Conservation (phyloP, 1,284 basidiomycete species). For the Xerocomus minutiporus region DNA sequence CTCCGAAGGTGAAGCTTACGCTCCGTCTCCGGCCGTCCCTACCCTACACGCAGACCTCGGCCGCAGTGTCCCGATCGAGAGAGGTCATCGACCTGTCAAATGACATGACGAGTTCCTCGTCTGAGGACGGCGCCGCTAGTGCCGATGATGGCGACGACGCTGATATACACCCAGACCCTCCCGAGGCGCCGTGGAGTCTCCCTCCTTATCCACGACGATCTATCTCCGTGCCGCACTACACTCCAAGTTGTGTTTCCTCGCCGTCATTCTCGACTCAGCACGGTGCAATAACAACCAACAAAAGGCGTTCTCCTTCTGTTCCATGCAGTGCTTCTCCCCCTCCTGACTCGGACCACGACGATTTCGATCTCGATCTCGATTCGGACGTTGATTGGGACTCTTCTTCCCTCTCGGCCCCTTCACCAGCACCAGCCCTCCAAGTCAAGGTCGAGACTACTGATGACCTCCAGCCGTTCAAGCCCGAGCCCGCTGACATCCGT, state of each 20-base stretch:
- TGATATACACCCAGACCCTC: slow-evolving; percentile 23
- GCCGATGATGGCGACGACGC: slow-evolving; percentile 30
- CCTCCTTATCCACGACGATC: slow-evolving; percentile 43
- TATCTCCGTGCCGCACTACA: slow-evolving; percentile 52
- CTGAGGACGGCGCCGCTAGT: slow-evolving; percentile 20
- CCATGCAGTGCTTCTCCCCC: slow-evolving; percentile 56
- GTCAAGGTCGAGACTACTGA: slow-evolving; percentile 28
- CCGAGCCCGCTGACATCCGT: slow-evolving; percentile 56
- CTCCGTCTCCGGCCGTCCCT: slow-evolving; percentile 48
- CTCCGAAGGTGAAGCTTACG: slow-evolving; percentile 64
- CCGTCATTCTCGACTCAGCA: slow-evolving; percentile 16
- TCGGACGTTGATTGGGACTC: slow-evolving; percentile 41
- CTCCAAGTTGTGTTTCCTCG: slow-evolving; percentile 38
- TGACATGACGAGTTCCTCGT: slow-evolving; percentile 34
- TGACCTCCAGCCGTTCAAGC: slow-evolving; percentile 40
- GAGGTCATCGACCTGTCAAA: slow-evolving; percentile 43
- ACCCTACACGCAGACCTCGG: slow-evolving; percentile 12
- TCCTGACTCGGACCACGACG: slow-evolving; percentile 62
- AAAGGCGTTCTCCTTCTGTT: slow-evolving; percentile 52
- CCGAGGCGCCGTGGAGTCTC: slow-evolving; percentile 31
- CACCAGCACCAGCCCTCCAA: slow-evolving; percentile 17
- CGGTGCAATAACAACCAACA: slow-evolving; percentile 28
- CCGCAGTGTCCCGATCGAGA: slow-evolving; percentile 20
- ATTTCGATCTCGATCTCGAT: slow-evolving; percentile 35
- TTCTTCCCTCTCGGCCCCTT: slow-evolving; percentile 23